A percentile compares a stretch with the other conserved stretches of the same genome.
Conservation (phyloP, 345 rosid genomes). For the Carallia brachiata region DNA sequence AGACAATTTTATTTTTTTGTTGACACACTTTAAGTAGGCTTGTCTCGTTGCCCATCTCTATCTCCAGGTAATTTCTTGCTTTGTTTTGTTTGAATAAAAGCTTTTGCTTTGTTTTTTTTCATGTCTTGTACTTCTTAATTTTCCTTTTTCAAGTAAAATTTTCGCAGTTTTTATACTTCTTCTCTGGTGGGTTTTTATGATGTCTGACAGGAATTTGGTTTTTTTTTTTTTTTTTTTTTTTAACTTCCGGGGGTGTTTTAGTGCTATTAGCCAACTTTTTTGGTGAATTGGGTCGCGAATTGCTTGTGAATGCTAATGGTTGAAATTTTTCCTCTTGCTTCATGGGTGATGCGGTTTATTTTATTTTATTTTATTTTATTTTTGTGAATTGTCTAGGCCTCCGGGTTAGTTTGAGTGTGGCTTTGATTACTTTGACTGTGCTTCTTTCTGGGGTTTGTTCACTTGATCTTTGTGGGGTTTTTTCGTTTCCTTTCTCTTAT, state of each 20-base stretch:
- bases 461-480: background rate
- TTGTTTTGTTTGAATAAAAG: background rate
- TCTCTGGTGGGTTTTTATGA: background rate
- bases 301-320: slow-evolving; percentile 5
- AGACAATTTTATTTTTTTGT: background rate
- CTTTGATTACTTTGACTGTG: slow-evolving; percentile 7
- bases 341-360: slow-evolving; percentile 4
- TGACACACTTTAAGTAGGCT: background rate
- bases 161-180: background rate
- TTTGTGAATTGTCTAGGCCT: background rate
- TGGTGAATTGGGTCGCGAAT: slow-evolving; percentile 10
- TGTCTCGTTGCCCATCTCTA: background rate
- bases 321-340: slow-evolving; percentile 11
- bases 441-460: background rate
- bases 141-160: too few relatives aligned
- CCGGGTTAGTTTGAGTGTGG: slow-evolving; percentile 1
- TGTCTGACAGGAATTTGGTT: background rate
- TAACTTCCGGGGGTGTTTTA: background rate
- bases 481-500: background rate
- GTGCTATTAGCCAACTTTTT: background rate
- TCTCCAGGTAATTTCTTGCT: slow-evolving; percentile 13
- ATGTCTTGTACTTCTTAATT: too few relatives aligned
- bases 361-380: background rate
- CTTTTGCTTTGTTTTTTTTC: background rate
- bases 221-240: background rate